These are phyloP conservation scores for Pseudocohnilembus persalinus DNA, from an alignment of 169 alveolate species.

Conservation along the genomic window DNA sequence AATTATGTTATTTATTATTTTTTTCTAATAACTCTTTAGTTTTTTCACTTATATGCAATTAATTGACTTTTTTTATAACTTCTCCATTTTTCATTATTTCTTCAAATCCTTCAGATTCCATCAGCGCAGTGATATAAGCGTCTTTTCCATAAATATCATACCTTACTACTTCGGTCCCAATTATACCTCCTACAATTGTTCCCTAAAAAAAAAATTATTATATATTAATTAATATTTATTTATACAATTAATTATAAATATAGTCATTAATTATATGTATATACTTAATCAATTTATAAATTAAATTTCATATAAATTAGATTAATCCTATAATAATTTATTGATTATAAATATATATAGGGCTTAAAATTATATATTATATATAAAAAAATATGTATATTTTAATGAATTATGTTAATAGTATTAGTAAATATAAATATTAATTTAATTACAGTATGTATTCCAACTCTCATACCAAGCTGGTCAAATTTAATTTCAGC, in stretches of 20 bases:
- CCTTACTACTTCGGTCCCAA: conserved; percentile 77
- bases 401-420: no score
- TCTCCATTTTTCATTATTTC: not conserved
- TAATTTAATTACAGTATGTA: conserved; percentile 57
- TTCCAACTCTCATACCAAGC: conserved; percentile 76
- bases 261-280: no score
- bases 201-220: conserved; percentile 18
- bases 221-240: no score
- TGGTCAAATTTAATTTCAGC: conserved; percentile 55
- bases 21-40: not conserved
- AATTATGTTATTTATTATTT: no score
- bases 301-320: no score
- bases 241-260: no score
- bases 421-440: no score
- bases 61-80: not conserved
- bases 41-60: not conserved
- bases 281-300: no score
- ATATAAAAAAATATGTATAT: no score
- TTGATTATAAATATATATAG: no score
- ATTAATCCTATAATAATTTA: no score
- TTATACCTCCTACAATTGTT: conserved; percentile 60
- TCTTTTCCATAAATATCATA: conserved; percentile 75
- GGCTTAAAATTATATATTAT: no score
- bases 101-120: not conserved
- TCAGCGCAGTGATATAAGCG: not conserved